Base-by-base conservation (phyloP, 345 rosid genomes). In the Corchorus olitorius region DNA sequence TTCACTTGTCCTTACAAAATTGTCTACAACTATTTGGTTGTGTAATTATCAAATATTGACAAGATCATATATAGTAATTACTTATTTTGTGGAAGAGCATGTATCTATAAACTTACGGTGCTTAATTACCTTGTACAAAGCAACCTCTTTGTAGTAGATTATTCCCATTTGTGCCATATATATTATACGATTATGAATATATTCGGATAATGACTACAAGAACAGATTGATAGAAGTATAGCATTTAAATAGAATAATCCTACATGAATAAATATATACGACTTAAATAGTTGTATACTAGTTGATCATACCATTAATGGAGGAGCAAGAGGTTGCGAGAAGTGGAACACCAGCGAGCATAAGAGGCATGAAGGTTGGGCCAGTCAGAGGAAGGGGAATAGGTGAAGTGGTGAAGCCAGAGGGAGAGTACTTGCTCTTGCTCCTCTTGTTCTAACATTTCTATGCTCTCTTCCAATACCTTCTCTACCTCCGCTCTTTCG, bases 321-420 rank as follows among this genome's bases (percentile, higher is more conserved):
- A 77, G 83, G 71, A 84, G 80, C 49, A 92, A 81, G 72, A 85
- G 88, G 78, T 81, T 83, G 64, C 97, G 97, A 81, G 98, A 89
- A 70, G 91, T 81, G 35, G 75, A 55, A 75, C 91, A 92, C 97
- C 97, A 94, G 63, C 88, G 89, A 54, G 86, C 67, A 79, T 86
- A 94, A 12, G 89, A 88, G 56, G 80, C 65, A 41, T 82, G 86
- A 72, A 94, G 97, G 56, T 94, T 89, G 61, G 98, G 98, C 98
- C 97, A 92, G 76, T 94, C 98, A 2, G 97, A 90, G 72, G 92
- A 84, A 5, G 94, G 73, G 67, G 84, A 82, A 63, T 80, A 70
- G 5, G 92, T 84, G 92, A 90, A 92, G 81, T 92, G 94, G 75
- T 88, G 94, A 49, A 94, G 93, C 98, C 98, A 94, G 41, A 92